Evolutionary conservation across 257 asterid species (phyloP).

Genomic region (Solanum piurae): DNA sequence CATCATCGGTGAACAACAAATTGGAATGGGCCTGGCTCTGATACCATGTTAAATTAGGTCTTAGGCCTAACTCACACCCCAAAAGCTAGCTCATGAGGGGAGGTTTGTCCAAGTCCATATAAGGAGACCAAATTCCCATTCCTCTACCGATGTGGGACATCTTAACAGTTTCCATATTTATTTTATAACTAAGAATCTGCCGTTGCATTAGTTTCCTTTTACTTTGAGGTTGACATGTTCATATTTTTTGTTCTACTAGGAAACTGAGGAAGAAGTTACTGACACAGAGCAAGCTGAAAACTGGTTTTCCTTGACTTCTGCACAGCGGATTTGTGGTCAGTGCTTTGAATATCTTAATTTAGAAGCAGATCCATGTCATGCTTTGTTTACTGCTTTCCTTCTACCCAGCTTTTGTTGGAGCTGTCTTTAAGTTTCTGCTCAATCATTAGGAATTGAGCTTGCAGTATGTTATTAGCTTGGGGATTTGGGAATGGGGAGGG

Average conservation of each 20-base stretch:
- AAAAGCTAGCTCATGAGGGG: no score
- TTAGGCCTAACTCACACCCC: no score
- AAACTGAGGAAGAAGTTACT: constrained; percentile 96
- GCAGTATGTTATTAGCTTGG: background rate
- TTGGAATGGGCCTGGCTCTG: no score
- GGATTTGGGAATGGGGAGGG: background rate
- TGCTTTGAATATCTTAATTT: constrained; percentile 3
- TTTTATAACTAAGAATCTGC: background rate
- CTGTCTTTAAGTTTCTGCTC: background rate
- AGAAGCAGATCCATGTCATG: background rate
- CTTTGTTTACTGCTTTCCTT: background rate
- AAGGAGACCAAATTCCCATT: no score
- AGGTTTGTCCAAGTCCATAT: no score
- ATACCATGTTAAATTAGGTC: no score
- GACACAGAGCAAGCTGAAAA: constrained; percentile 99
- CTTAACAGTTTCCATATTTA: background rate
- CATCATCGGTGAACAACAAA: no score
- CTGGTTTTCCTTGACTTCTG: constrained; percentile 97
- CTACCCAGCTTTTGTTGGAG: background rate
- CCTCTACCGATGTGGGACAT: no score
- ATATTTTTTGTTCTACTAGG: constrained; percentile 38
- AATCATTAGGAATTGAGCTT: background rate
- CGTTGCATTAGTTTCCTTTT: constrained; percentile 1
- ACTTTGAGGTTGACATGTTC: background rate
- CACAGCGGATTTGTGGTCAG: constrained; percentile 95